Conservation (phyloP, 2,329 filamentous ascomycete genomes). For the Diplodia intermedia region DNA sequence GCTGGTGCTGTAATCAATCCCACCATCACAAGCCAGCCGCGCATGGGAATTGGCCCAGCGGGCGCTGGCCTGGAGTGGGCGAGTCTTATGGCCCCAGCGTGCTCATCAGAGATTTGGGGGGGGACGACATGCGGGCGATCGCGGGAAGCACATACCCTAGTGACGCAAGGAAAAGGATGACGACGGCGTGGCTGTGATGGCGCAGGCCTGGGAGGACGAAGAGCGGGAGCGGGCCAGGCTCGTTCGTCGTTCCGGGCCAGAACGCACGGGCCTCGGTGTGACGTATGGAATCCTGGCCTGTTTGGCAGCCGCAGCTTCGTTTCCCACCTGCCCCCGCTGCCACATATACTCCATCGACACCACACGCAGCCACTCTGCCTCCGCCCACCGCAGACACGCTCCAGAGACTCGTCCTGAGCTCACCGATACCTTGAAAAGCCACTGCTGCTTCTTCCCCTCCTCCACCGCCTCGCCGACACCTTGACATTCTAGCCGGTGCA, state of each 20-base stretch:
- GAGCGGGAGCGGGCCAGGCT: constrained; percentile 3
- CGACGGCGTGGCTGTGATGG: constrained; percentile 21
- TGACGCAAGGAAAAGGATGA: constrained; percentile 26
- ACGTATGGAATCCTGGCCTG: constrained; percentile 22
- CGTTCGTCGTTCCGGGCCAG: constrained; percentile 16
- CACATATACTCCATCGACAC: constrained; percentile 27
- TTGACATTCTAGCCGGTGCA: background rate
- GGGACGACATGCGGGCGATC: constrained; percentile 1
- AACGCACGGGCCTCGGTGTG: constrained; percentile 25
- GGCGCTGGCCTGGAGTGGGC: background rate
- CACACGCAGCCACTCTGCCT: constrained; percentile 12
- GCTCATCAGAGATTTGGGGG: constrained; percentile 16
- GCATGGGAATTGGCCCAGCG: constrained; percentile 23
- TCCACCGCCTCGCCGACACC: background rate
- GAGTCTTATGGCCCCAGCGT: constrained; percentile 33
- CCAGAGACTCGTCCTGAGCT: background rate
- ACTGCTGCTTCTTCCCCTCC: constrained; percentile 39
- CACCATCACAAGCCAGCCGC: constrained; percentile 13
- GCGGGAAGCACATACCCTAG: constrained; percentile 16
- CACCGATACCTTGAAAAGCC: background rate
- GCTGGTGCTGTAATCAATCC: constrained; percentile 29
- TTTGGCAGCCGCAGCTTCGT: constrained; percentile 20
- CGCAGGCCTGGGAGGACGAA: background rate
- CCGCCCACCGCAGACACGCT: background rate
- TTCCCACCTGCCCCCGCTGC: constrained; percentile 23